Evolutionary conservation across 306 rosid species (phyloP).

Genomic region (Cajanus cajan): DNA sequence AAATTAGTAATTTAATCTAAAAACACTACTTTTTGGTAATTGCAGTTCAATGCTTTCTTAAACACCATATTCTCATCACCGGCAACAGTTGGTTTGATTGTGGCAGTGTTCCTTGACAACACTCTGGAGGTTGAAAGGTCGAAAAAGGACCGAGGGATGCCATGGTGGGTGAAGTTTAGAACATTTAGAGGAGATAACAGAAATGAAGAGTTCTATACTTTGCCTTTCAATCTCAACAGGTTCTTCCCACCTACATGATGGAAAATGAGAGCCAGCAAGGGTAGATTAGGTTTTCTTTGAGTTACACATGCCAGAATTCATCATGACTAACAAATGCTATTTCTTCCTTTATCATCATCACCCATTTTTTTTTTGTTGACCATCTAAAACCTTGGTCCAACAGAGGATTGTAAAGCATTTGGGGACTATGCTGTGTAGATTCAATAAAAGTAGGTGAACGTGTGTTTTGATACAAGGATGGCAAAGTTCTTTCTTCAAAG

Average conservation of each 20-base stretch:
- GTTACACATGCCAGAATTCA: background rate
- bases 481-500: background rate
- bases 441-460: slow-evolving; percentile 15
- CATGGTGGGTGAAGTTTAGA: slow-evolving; percentile 98
- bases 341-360: slow-evolving; percentile 37
- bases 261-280: background rate
- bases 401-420: slow-evolving; percentile 31
- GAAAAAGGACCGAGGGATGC: slow-evolving; percentile 94
- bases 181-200: slow-evolving; percentile 90
- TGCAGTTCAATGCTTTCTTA: slow-evolving; percentile 92
- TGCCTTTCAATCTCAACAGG: slow-evolving; percentile 93
- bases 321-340: slow-evolving; percentile 31
- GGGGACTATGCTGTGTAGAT: slow-evolving; percentile 30
- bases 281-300: slow-evolving; percentile 25
- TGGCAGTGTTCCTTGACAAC: slow-evolving; percentile 92
- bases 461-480: background rate
- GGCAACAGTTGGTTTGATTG: slow-evolving; percentile 73
- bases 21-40: background rate
- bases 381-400: slow-evolving; percentile 31
- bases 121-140: slow-evolving; percentile 84
- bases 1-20: background rate
- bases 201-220: slow-evolving; percentile 90
- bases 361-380: slow-evolving; percentile 17
- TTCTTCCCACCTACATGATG: slow-evolving; percentile 85
- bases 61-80: slow-evolving; percentile 90